phyloP scores from a whole-genome alignment of 1,284 basidiomycete species.

The Ceratobasidium sp. region DNA sequence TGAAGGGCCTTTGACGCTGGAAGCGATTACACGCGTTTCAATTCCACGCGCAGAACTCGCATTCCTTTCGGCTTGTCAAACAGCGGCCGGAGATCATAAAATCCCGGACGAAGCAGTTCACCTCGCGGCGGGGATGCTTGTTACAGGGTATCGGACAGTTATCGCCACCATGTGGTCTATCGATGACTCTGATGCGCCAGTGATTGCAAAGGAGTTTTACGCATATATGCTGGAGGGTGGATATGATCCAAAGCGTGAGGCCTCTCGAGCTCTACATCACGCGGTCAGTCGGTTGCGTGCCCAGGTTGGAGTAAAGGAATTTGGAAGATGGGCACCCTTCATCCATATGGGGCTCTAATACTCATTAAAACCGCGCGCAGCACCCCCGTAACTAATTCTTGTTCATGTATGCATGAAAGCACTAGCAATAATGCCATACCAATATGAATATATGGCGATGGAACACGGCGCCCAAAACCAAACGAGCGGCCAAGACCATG shows the following conservation, averaged over 20 bases:
- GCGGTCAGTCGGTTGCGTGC: background rate
- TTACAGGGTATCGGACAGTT: background rate
- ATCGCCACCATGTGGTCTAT: conserved; percentile 32
- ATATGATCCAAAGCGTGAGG: background rate
- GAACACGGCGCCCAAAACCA: no score
- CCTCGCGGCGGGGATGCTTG: conserved; percentile 18
- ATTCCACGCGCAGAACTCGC: background rate
- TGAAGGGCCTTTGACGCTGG: background rate
- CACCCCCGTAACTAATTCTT: no score
- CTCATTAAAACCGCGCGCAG: no score
- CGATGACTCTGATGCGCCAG: background rate
- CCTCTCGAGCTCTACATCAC: background rate
- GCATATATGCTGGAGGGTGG: background rate
- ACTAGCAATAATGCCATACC: no score
- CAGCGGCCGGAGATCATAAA: conserved; percentile 6
- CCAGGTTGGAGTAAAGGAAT: background rate
- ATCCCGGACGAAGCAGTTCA: conserved; percentile 30
- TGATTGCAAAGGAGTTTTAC: background rate
- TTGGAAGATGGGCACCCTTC: conserved; percentile 1
- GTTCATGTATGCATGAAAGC: no score
- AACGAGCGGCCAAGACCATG: no score
- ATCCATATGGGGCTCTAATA: conserved; percentile 11
- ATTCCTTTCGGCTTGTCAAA: conserved; percentile 24
- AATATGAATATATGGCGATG: no score
- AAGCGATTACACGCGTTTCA: background rate